Evolutionary conservation across 2,329 filamentous ascomycete genomes (phyloP), one percentile per base, ranked within the genome.

Genomic region (Teratosphaeriaceae sp.): DNA sequence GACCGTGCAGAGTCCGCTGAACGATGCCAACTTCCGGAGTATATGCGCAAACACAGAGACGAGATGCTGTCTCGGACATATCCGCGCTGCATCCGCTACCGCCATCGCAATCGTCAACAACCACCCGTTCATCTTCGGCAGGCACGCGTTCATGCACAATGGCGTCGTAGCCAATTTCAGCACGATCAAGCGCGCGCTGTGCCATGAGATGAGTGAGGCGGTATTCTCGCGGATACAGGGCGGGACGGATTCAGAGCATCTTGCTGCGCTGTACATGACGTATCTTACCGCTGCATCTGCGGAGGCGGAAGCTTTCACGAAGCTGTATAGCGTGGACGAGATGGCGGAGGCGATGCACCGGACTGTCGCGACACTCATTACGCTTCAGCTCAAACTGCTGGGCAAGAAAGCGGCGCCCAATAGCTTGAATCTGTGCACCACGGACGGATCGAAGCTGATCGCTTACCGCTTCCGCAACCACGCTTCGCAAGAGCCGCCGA

Each of bases 121-220:
- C 34, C 74, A 78, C 46, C 74, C 74, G 4, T 78, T 77, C 54
- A 64, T 71, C 22, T 77, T 76, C 40, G 74, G 74, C 12, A 62
- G 73, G 27, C 71, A 76, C 48, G 63, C 65, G 7, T 72, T 76
- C 54, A 76, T 78, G 74, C 74, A 78, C 61, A 77, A 77, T 51
- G 74, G 74, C 2, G 67, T 67, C 13, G 65, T 76, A 24, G 65
- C 66, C 9, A 59, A 69, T 47, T 76, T 76, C 54, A 50, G 60
- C 2, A 48, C 57, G 6, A 71, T 77, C 38, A 67, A 71, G 22
- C 66, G 72, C 7, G 64, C 68, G 19, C 57, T 76, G 46, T 67
- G 64, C 11, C 59, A 65, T 16, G 56, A 69, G 5, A 60, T 78
- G 47, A 65, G 62, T 29, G 66, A 68, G 22, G 71, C 73, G 38